phyloP scores from a whole-genome alignment of 192 early-diverging fungal species.

The Thamnidium elegans region DNA sequence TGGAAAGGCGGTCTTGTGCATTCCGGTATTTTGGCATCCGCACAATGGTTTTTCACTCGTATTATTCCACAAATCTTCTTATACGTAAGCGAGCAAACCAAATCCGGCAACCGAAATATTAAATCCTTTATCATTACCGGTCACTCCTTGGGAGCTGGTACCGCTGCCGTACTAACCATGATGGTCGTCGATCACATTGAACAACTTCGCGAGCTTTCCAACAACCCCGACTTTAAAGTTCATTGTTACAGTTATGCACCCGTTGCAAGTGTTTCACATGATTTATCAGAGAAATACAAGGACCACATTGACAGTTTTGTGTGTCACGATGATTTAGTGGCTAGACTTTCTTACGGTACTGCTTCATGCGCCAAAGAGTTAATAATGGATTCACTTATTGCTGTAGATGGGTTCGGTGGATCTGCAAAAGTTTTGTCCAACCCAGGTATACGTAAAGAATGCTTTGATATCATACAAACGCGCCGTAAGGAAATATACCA shows the following conservation, averaged over 20 bases:
- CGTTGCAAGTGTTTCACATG: constrained; percentile 51
- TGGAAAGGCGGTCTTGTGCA: constrained; percentile 81
- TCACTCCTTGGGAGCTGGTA: constrained; percentile 65
- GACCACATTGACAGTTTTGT: constrained; percentile 62
- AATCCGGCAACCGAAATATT: constrained; percentile 34
- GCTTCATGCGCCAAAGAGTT: constrained; percentile 59
- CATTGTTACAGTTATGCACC: constrained; percentile 56
- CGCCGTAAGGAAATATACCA: constrained; percentile 34
- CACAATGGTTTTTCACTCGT: constrained; percentile 63
- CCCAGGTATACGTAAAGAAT: constrained; percentile 21
- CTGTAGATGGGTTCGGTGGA: constrained; percentile 34
- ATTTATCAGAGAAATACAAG: constrained; percentile 50
- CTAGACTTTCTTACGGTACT: constrained; percentile 62
- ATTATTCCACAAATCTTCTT: constrained; percentile 58
- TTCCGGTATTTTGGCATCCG: constrained; percentile 69
- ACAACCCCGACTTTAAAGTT: constrained; percentile 43
- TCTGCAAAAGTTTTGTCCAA: constrained; percentile 28
- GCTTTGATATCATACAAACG: constrained; percentile 35
- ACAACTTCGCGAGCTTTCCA: constrained; percentile 33
- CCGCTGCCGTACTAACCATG: constrained; percentile 64
- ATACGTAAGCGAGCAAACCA: constrained; percentile 34
- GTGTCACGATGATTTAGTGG: constrained; percentile 60
- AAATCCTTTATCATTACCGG: constrained; percentile 57
- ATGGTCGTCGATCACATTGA: constrained; percentile 54
- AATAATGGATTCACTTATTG: constrained; percentile 50